Percentiles rank a stretch among this genome's conserved stretches.
phyloP scores from a whole-genome alignment of 371 early-diverging fungal species.

The Phascolomyces articulosus region DNA sequence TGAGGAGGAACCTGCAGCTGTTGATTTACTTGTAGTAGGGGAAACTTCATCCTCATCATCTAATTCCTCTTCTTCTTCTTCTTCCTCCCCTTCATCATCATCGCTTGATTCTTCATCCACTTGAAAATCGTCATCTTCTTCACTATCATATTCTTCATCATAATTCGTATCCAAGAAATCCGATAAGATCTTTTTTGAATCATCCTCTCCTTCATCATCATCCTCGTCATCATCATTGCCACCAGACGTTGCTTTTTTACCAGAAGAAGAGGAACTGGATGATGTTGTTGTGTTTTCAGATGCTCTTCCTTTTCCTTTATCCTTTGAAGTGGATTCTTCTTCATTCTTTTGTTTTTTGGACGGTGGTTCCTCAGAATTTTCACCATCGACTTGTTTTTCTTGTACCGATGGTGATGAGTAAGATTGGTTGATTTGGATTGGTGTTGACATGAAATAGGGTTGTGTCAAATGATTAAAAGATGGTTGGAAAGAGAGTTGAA shows the following conservation, averaged over 20 bases:
- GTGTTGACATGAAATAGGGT: too few species aligned
- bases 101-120: constrained; percentile 25
- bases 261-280: neutral
- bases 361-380: neutral
- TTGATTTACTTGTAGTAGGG: too few species aligned
- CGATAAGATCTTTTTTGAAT: constrained; percentile 12
- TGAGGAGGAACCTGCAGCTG: constrained; percentile 3
- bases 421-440: too few species aligned
- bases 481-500: too few species aligned
- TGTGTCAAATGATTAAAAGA: too few species aligned
- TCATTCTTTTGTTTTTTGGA: constrained; percentile 11
- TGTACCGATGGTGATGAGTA: too few species aligned
- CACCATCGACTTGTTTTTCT: neutral
- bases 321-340: constrained; percentile 9
- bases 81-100: constrained; percentile 36
- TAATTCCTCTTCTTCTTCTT: constrained; percentile 16
- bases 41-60: constrained; percentile 24
- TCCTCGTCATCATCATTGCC: constrained; percentile 15
- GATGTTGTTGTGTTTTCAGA: too few species aligned
- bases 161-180: constrained; percentile 21
- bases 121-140: constrained; percentile 22
- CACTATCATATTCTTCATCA: constrained; percentile 23
- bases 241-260: neutral
- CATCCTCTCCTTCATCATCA: constrained; percentile 12
- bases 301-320: constrained; percentile 45